Conservation (phyloP, 805 yeast genomes). For the Ogataea degrootiae region DNA sequence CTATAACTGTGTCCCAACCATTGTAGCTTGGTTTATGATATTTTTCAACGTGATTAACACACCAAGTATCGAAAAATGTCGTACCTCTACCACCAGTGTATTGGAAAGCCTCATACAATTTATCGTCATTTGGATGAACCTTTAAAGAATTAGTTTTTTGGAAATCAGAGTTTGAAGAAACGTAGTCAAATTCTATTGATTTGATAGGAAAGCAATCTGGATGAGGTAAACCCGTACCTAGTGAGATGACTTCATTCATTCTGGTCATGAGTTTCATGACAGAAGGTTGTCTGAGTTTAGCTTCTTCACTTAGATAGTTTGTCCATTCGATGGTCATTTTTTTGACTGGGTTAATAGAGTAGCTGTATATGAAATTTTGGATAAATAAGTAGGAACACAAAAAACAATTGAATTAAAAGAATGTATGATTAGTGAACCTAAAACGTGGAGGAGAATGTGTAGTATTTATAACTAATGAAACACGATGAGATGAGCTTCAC, state of each 20-base stretch:
- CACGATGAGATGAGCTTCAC: too few species aligned
- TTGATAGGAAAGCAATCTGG: slow-evolving; percentile 47
- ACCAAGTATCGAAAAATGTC: slow-evolving; percentile 35
- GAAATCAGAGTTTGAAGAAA: slow-evolving; percentile 42
- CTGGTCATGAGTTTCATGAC: slow-evolving; percentile 24
- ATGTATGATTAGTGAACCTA: too few species aligned
- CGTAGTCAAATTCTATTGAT: slow-evolving; percentile 20
- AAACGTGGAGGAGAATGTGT: too few species aligned
- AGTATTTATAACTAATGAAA: too few species aligned
- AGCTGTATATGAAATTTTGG: not conserved
- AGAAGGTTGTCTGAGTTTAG: slow-evolving; percentile 23
- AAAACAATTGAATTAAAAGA: not conserved
- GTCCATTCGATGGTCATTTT: slow-evolving; percentile 26
- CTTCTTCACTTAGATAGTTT: slow-evolving; percentile 23
- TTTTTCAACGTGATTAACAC: slow-evolving; percentile 37
- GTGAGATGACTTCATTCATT: slow-evolving; percentile 35
- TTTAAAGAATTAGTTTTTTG: slow-evolving; percentile 28
- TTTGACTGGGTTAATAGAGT: not conserved
- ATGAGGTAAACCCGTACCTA: slow-evolving; percentile 57
- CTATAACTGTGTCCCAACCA: slow-evolving; percentile 67
- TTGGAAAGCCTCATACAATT: slow-evolving; percentile 45
- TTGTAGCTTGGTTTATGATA: slow-evolving; percentile 42
- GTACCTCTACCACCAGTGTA: slow-evolving; percentile 49
- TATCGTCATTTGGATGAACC: slow-evolving; percentile 14
- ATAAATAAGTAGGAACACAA: not conserved